Conservation (phyloP, 2,329 filamentous ascomycete genomes). For the Diaporthe humulicola region DNA sequence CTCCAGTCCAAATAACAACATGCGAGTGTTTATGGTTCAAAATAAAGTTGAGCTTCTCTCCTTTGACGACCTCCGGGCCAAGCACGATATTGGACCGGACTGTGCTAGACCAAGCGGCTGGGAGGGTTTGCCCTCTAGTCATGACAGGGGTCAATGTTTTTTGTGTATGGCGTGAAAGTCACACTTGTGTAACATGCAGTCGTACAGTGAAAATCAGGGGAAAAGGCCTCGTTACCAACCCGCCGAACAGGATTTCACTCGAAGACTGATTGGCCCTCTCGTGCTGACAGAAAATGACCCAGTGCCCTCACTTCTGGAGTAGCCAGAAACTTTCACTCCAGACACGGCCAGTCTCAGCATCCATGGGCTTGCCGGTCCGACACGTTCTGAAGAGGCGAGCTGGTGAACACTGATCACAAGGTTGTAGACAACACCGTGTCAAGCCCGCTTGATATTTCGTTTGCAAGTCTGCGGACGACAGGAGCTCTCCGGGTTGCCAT, state of each 20-base stretch:
- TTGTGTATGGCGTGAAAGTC: not conserved
- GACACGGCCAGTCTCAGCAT: not conserved
- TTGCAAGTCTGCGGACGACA: not conserved
- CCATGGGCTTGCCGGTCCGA: not conserved
- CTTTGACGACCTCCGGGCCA: not conserved
- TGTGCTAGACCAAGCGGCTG: not conserved
- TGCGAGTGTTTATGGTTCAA: not conserved
- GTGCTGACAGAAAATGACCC: not conserved
- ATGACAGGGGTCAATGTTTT: not conserved
- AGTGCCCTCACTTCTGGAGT: not conserved
- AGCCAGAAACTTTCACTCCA: not conserved
- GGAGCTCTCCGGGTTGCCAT: not conserved
- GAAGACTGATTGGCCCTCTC: not conserved
- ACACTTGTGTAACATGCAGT: constrained; percentile 17
- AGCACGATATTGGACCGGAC: not conserved
- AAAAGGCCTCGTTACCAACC: not conserved
- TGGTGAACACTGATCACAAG: not conserved
- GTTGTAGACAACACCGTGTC: not conserved
- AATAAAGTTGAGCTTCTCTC: not conserved
- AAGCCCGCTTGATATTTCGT: no score
- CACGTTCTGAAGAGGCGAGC: not conserved
- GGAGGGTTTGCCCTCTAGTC: not conserved
- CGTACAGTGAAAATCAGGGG: constrained; percentile 1
- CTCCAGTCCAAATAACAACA: not conserved
- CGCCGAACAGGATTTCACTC: not conserved